Evolutionary conservation across 2,329 filamentous ascomycete genomes (phyloP).

Genomic region (Colletotrichum liriopes): DNA sequence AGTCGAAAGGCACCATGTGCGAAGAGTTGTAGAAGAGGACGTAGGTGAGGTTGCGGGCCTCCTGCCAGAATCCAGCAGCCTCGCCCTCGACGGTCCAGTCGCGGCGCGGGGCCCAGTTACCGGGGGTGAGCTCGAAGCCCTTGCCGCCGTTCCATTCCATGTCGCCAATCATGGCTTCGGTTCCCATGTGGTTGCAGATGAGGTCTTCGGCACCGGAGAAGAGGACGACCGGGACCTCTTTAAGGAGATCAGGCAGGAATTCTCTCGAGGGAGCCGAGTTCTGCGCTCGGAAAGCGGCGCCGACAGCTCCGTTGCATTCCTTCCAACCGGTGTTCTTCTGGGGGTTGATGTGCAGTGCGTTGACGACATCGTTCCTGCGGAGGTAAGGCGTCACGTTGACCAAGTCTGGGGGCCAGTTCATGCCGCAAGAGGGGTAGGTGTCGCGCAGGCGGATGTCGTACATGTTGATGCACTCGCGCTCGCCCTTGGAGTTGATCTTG

Average conservation of each 20-base stretch:
- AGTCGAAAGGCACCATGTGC: constrained; percentile 98
- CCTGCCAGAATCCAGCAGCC: constrained; percentile 91
- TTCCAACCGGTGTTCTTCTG: constrained; percentile 91
- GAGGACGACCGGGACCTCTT: constrained; percentile 83
- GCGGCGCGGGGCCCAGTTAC: constrained; percentile 90
- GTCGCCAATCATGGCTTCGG: constrained; percentile 90
- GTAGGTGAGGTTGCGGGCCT: constrained; percentile 95
- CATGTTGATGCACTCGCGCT: constrained; percentile 87
- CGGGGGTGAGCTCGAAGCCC: constrained; percentile 90
- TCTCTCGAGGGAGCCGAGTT: constrained; percentile 82
- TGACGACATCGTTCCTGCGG: constrained; percentile 82
- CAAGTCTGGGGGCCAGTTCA: constrained; percentile 98
- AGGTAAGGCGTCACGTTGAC: constrained; percentile 85
- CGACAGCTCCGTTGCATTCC: constrained; percentile 89
- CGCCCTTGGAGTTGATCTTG: constrained; percentile 62
- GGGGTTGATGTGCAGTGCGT: constrained; percentile 85
- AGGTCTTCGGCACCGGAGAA: constrained; percentile 96
- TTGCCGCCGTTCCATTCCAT: constrained; percentile 93
- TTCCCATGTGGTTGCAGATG: constrained; percentile 97
- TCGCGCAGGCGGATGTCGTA: constrained; percentile 94
- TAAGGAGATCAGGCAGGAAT: constrained; percentile 84
- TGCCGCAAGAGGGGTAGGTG: constrained; percentile 86
- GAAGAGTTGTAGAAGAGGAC: constrained; percentile 95
- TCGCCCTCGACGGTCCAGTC: constrained; percentile 96
- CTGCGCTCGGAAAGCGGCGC: constrained; percentile 76